These are phyloP conservation scores for Scedosporium dehoogii DNA, from an alignment of 2,329 filamentous ascomycete species.

Conservation along the genomic window DNA sequence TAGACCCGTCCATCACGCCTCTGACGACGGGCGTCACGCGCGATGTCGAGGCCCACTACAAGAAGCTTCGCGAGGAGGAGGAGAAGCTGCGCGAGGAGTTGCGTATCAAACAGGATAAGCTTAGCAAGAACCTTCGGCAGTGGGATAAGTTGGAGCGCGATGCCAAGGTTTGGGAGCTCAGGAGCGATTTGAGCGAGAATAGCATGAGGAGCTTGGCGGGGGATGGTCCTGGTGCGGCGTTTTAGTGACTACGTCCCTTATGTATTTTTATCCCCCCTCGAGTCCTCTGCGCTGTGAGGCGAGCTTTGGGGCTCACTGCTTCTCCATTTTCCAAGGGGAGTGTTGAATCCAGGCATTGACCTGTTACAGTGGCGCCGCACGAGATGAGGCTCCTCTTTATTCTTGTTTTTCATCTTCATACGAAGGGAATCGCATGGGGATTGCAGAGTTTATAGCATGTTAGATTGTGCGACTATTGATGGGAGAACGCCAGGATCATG, in stretches of 20 bases:
- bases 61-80: conserved; percentile 46
- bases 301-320: no score
- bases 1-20: conserved; percentile 36
- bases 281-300: neutral
- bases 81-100: conserved; percentile 46
- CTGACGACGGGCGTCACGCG: conserved; percentile 35
- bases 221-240: conserved; percentile 44
- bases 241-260: conserved; percentile 22
- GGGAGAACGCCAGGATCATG: no score
- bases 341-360: no score
- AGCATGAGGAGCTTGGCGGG: conserved; percentile 47
- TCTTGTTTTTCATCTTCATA: no score
- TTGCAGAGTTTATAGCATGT: no score
- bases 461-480: no score
- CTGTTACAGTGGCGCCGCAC: no score
- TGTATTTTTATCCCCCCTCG: neutral
- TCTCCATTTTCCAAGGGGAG: no score
- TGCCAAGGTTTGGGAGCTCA: conserved; percentile 41
- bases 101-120: conserved; percentile 40
- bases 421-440: no score
- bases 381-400: no score
- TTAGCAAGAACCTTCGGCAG: conserved; percentile 39
- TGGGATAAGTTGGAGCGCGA: conserved; percentile 49
- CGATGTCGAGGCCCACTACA: conserved; percentile 44
- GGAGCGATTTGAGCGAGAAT: conserved; percentile 46